A percentile compares a stretch with the other conserved stretches of the same genome.
Conservation (phyloP, 148 eudicot genomes). For the Nepenthes gracilis region DNA sequence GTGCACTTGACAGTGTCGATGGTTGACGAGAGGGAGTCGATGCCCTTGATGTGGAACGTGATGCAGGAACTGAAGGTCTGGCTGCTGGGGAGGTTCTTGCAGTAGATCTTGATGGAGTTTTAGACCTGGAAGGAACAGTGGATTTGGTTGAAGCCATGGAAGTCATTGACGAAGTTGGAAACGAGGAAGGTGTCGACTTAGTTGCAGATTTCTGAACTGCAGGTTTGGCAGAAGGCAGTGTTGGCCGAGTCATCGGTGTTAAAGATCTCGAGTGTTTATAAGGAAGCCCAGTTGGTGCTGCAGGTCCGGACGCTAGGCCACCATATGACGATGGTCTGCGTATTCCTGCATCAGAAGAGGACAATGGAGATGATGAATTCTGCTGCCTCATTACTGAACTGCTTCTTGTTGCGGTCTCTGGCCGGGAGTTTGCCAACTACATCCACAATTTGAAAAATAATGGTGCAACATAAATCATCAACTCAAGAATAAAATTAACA, state of each 20-base stretch:
- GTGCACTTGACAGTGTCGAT: slow-evolving; percentile 28
- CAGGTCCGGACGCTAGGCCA: slow-evolving; percentile 51
- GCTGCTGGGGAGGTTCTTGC: slow-evolving; percentile 76
- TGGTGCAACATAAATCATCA: background rate
- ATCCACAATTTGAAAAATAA: slow-evolving; percentile 4
- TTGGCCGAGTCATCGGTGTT: slow-evolving; percentile 68
- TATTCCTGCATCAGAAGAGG: slow-evolving; percentile 43
- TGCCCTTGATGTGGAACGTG: slow-evolving; percentile 64
- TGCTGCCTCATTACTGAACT: slow-evolving; percentile 49
- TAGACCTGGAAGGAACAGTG: slow-evolving; percentile 36
- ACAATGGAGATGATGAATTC: slow-evolving; percentile 40
- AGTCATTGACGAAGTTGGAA: slow-evolving; percentile 17
- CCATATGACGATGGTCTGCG: slow-evolving; percentile 73
- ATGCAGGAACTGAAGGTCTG: slow-evolving; percentile 39
- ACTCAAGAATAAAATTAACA: background rate
- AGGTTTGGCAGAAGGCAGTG: slow-evolving; percentile 30
- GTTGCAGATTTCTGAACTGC: slow-evolving; percentile 16
- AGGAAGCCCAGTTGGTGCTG: slow-evolving; percentile 81
- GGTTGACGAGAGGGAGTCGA: slow-evolving; percentile 83
- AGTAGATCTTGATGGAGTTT: slow-evolving; percentile 47
- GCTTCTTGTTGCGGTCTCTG: slow-evolving; percentile 51
- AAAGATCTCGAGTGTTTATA: slow-evolving; percentile 70
- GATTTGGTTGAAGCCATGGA: slow-evolving; percentile 31
- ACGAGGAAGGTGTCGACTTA: slow-evolving; percentile 16
- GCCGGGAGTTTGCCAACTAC: slow-evolving; percentile 63